Conservation (phyloP, 192 early-diverging fungal genomes). For the Podila minutissima region DNA sequence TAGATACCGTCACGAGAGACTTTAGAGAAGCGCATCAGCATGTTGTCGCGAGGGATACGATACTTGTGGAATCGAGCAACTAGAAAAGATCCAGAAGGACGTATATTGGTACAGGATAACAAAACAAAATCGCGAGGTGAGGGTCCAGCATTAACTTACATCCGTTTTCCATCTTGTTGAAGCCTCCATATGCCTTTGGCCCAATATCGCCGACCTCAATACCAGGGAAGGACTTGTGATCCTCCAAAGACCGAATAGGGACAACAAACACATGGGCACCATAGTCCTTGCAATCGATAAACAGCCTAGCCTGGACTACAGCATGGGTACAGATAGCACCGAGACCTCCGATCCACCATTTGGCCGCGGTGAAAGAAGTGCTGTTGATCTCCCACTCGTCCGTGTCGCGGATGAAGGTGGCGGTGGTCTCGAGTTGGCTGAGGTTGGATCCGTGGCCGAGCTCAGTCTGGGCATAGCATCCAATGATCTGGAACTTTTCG, state of each 20-base stretch:
- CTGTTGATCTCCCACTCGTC: constrained; percentile 89
- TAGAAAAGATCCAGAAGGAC: constrained; percentile 40
- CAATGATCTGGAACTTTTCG: constrained; percentile 76
- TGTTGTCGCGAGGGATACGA: constrained; percentile 67
- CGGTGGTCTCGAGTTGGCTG: constrained; percentile 87
- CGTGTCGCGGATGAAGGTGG: constrained; percentile 81
- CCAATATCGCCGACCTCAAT: constrained; percentile 73
- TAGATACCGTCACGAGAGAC: constrained; percentile 65
- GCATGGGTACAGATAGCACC: constrained; percentile 76
- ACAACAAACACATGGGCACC: constrained; percentile 76
- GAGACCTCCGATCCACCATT: constrained; percentile 78
- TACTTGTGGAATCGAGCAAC: constrained; percentile 79
- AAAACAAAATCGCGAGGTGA: not conserved
- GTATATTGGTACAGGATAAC: constrained; percentile 40
- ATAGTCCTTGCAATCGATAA: constrained; percentile 66
- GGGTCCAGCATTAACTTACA: constrained; percentile 13
- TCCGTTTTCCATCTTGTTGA: constrained; percentile 59
- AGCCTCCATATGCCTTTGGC: constrained; percentile 65
- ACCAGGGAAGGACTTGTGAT: constrained; percentile 69
- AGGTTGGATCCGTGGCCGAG: constrained; percentile 77
- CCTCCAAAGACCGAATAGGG: constrained; percentile 65
- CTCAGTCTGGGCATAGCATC: constrained; percentile 91
- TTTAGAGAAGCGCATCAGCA: constrained; percentile 68
- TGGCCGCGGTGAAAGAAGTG: constrained; percentile 73
- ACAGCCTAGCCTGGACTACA: constrained; percentile 68